These are phyloP conservation scores for Agaricus blazei DNA, from an alignment of 768 basidiomycete genomes.

Conservation along the genomic window DNA sequence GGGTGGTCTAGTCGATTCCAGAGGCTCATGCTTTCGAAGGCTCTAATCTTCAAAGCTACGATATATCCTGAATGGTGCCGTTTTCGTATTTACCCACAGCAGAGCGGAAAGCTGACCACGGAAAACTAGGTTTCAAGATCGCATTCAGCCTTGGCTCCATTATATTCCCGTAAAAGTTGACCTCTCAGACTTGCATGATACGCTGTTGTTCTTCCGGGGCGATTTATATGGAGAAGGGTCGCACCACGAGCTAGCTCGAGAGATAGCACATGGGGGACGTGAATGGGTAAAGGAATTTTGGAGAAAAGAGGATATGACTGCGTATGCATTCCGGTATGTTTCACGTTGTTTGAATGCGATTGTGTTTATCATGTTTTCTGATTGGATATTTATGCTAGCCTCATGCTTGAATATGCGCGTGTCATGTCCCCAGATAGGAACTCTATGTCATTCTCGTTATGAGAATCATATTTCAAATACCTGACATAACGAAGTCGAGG, in stretches of 20 bases:
- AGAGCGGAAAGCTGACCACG: not conserved
- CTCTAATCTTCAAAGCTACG: constrained; percentile 60
- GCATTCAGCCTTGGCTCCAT: constrained; percentile 63
- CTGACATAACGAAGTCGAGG: not conserved
- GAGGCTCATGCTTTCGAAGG: constrained; percentile 50
- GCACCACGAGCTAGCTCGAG: constrained; percentile 52
- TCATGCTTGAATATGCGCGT: constrained; percentile 39
- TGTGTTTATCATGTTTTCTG: not conserved
- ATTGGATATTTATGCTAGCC: not conserved
- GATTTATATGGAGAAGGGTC: constrained; percentile 49
- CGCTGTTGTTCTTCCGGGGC: constrained; percentile 70
- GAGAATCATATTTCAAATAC: not conserved
- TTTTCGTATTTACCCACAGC: not conserved
- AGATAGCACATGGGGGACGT: constrained; percentile 52
- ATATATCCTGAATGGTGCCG: constrained; percentile 64
- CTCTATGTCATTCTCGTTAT: constrained; percentile 25
- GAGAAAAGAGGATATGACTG: constrained; percentile 55
- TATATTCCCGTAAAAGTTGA: constrained; percentile 68
- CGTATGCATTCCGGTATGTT: constrained; percentile 51
- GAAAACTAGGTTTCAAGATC: constrained; percentile 40
- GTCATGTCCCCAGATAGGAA: constrained; percentile 40
- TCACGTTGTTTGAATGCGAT: not conserved
- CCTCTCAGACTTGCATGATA: constrained; percentile 64
- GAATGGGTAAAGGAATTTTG: constrained; percentile 55
- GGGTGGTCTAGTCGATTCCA: constrained; percentile 65